Conservation (phyloP, 495 filamentous ascomycete species). For the Aspergillus baeticus region DNA sequence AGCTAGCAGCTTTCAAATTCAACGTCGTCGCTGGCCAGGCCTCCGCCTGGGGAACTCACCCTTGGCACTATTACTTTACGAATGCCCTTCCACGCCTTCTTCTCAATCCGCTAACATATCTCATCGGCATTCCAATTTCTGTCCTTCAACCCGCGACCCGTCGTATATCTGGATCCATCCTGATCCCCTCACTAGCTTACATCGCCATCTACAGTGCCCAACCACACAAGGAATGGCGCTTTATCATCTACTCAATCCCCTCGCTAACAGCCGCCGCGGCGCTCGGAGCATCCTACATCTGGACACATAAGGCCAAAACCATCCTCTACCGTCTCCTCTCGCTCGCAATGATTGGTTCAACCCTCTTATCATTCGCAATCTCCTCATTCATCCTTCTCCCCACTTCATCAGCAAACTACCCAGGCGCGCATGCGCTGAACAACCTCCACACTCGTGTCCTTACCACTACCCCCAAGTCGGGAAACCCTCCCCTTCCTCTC, state of each 20-base stretch:
- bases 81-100: constrained; percentile 80
- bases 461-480: constrained; percentile 10
- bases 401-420: constrained; percentile 79
- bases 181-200: constrained; percentile 69
- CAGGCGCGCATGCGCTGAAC: constrained; percentile 75
- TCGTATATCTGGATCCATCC: constrained; percentile 46
- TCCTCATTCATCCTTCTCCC: constrained; percentile 64
- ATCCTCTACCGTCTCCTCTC: constrained; percentile 56
- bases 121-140: constrained; percentile 65
- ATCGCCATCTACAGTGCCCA: constrained; percentile 76
- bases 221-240: constrained; percentile 96
- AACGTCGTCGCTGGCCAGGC: constrained; percentile 73
- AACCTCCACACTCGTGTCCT: constrained; percentile 39
- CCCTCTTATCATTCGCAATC: constrained; percentile 55
- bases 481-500: constrained; percentile 26
- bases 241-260: constrained; percentile 87
- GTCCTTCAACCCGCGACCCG: constrained; percentile 53
- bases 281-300: constrained; percentile 71
- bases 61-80: constrained; percentile 82
- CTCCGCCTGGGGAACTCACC: constrained; percentile 81
- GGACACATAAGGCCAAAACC: constrained; percentile 62
- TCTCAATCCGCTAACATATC: constrained; percentile 67
- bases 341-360: constrained; percentile 53
- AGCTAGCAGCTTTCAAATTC: constrained; percentile 85
- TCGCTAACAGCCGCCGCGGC: constrained; percentile 76